A percentile compares a stretch with the other conserved stretches of the same genome.
Conservation (phyloP, 75 land plant genomes). For the Cryptomeria japonica region DNA sequence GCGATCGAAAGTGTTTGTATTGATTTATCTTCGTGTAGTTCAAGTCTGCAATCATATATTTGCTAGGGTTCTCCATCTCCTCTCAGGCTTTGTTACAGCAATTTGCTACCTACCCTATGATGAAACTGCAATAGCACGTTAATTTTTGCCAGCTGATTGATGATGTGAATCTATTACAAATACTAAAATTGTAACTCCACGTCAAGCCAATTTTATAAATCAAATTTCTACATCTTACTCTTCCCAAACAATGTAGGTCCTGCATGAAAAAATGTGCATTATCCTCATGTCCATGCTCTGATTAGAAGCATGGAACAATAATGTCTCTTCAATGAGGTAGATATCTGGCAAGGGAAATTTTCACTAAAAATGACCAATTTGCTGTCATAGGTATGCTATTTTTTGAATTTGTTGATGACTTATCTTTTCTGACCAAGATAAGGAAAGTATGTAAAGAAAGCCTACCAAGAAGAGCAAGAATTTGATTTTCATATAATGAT, state of each 20-base stretch:
- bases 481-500: slow-evolving; percentile 83
- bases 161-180: neutral
- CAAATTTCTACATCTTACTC: neutral
- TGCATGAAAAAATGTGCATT: neutral
- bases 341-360: neutral
- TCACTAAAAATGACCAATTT: neutral
- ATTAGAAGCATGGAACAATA: neutral
- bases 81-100: neutral
- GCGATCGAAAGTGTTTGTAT: neutral
- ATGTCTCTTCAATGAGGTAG: neutral
- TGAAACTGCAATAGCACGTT: neutral
- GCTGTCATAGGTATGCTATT: neutral
- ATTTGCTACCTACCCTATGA: neutral
- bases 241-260: neutral
- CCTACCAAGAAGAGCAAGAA: slow-evolving; percentile 84
- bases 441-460: neutral
- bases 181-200: neutral
- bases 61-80: neutral
- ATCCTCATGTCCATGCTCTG: neutral
- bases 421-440: slow-evolving; percentile 6
- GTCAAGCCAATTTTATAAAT: neutral
- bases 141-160: neutral
- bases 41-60: neutral
- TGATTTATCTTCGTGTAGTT: neutral
- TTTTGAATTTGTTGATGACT: neutral